These are phyloP conservation scores for Aquilaria malaccensis DNA, from an alignment of 345 rosid genomes.

Conservation along the genomic window DNA sequence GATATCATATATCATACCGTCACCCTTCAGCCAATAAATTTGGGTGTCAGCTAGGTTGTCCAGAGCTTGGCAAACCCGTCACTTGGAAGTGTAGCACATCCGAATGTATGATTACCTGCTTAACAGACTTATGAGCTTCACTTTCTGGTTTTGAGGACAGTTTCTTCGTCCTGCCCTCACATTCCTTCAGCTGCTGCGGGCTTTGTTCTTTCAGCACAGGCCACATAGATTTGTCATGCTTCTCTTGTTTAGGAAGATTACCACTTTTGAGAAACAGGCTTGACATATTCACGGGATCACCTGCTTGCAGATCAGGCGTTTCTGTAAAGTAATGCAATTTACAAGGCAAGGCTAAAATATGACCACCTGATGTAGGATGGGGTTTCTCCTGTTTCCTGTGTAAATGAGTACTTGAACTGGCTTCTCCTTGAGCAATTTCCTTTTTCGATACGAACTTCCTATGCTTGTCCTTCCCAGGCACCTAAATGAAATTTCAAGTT, in stretches of 20 bases:
- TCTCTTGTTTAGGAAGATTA: slow-evolving; percentile 17
- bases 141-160: slow-evolving; percentile 14
- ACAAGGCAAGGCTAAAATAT: slow-evolving; percentile 9
- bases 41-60: slow-evolving; percentile 9
- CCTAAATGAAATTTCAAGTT: slow-evolving; percentile 6
- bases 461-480: slow-evolving; percentile 12
- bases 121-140: slow-evolving; percentile 15
- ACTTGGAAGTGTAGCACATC: slow-evolving; percentile 8
- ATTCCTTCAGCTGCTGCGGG: slow-evolving; percentile 15
- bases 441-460: slow-evolving; percentile 13
- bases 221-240: slow-evolving; percentile 11
- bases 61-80: slow-evolving; percentile 15
- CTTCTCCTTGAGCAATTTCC: slow-evolving; percentile 13
- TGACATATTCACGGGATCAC: slow-evolving; percentile 7
- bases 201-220: slow-evolving; percentile 17
- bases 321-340: background rate
- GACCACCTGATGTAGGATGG: slow-evolving; percentile 7
- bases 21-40: too few species aligned
- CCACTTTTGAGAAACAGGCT: background rate
- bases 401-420: slow-evolving; percentile 8
- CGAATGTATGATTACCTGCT: slow-evolving; percentile 6
- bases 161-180: slow-evolving; percentile 13
- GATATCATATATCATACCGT: too few species aligned
- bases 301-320: slow-evolving; percentile 7
- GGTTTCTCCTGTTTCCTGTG: slow-evolving; percentile 13